Base-by-base conservation (phyloP, 2,329 filamentous ascomycete genomes). In the Blastomyces parvus region DNA sequence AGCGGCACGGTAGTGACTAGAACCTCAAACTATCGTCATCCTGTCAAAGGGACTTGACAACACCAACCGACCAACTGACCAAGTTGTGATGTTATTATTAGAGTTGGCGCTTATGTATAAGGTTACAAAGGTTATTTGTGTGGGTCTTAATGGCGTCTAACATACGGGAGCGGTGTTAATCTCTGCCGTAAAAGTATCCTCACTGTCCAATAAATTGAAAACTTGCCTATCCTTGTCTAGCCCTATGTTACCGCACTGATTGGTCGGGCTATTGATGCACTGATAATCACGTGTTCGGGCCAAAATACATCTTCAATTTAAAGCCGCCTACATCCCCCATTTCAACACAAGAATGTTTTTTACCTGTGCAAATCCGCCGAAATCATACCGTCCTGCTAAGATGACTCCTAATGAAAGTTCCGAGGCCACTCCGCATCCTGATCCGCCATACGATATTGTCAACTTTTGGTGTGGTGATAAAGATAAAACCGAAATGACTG, bases 381-480 rank as follows among this genome's bases (percentile, higher is more conserved):
- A 25, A 48, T 48, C 46, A 48, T 48, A n/a, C 46, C 46, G 4
- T 25, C 46, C 46, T 48, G 46, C 46, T 25, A 59, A 59, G 40
- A 59, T 59, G 57, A 42, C 57, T 25, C 17, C 36, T 22, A 36
- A 57, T 25, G 36, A 57, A 36, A 44, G 36, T 27, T 40, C 19
- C 36, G 57, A 59, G 25, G 8, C 57, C 57, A 27, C 25, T 40
- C 36, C 33, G 7, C 38, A 14, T 40, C 57, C 8, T 59, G 57
- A 38, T 58, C 38, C 53, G 25, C 62, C 57, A 40, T 64, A 64
- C 30, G 62, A 64, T 38, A 57, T 64, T 61, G 62, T 61, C 50
- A 17, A 53, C 59, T 61, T 64, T 38, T 48, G 40, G 48, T 64
- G 62, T 61, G 62, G 62, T 25, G 62, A 61, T 42, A 25, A 64